phyloP scores from a whole-genome alignment of 2,329 filamentous ascomycete genomes.

The Aschersonia sp. region DNA sequence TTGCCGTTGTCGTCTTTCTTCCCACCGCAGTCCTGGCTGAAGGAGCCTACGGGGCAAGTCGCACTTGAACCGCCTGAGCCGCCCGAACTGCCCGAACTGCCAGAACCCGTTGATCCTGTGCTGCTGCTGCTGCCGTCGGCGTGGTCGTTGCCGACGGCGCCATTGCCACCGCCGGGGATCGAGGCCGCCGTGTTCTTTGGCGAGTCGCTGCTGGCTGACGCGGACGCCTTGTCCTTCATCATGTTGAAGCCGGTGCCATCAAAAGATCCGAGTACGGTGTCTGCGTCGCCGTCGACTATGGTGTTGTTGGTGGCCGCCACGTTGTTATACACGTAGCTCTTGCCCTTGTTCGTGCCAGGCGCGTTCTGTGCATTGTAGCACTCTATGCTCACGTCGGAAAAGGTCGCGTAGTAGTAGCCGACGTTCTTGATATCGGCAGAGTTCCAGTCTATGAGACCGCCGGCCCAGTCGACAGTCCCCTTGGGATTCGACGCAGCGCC shows the following conservation, averaged over 20 bases:
- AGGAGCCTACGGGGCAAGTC: slow-evolving; percentile 22
- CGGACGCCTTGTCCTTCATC: slow-evolving; percentile 25
- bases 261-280: slow-evolving; percentile 65
- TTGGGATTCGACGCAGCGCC: slow-evolving; percentile 64
- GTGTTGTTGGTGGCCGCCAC: slow-evolving; percentile 57
- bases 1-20: slow-evolving; percentile 12
- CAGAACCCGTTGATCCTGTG: slow-evolving; percentile 10
- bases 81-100: slow-evolving; percentile 8
- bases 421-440: slow-evolving; percentile 63
- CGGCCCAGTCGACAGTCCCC: slow-evolving; percentile 85
- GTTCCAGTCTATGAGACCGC: slow-evolving; percentile 75
- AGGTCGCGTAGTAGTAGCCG: slow-evolving; percentile 78
- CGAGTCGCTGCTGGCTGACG: slow-evolving; percentile 6
- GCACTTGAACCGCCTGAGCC: slow-evolving; percentile 8
- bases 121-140: slow-evolving; percentile 2
- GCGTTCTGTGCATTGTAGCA: slow-evolving; percentile 57
- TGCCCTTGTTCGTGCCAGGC: slow-evolving; percentile 55
- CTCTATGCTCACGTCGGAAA: slow-evolving; percentile 64
- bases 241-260: slow-evolving; percentile 70
- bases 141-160: slow-evolving; percentile 11
- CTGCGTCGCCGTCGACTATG: slow-evolving; percentile 59
- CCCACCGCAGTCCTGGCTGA: slow-evolving; percentile 24
- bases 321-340: slow-evolving; percentile 64
- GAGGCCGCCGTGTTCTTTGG: slow-evolving; percentile 11
- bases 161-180: slow-evolving; percentile 16